Percentiles rank a stretch among this genome's conserved stretches.
These are phyloP conservation scores for Truncatella angustata DNA, from an alignment of 2,329 filamentous ascomycete species.

Conservation along the genomic window DNA sequence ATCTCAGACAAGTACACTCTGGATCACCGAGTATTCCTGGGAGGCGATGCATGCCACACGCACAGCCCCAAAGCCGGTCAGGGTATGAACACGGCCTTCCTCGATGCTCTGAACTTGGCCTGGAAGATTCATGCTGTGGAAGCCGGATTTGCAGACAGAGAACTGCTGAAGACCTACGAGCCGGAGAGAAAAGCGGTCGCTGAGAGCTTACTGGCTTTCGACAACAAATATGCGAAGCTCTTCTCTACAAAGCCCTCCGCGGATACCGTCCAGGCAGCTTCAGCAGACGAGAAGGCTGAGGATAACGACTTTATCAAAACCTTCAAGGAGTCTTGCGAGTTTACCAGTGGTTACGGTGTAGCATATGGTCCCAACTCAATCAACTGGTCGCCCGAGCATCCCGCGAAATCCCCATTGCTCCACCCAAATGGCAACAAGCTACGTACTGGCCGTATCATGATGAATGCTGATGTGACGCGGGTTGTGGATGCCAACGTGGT, in stretches of 20 bases:
- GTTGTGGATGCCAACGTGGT: constrained; percentile 88
- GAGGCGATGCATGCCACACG: constrained; percentile 77
- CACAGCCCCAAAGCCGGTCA: constrained; percentile 77
- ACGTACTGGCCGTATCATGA: constrained; percentile 71
- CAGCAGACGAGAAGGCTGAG: constrained; percentile 39
- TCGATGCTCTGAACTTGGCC: constrained; percentile 83
- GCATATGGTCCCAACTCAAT: constrained; percentile 78
- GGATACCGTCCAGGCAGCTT: constrained; percentile 69
- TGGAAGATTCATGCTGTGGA: constrained; percentile 97
- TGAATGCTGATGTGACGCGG: constrained; percentile 77
- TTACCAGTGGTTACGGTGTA: constrained; percentile 89
- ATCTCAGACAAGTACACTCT: constrained; percentile 67
- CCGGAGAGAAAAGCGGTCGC: constrained; percentile 81
- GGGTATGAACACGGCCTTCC: constrained; percentile 78
- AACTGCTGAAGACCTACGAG: constrained; percentile 81
- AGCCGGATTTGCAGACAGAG: constrained; percentile 72
- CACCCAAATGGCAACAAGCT: constrained; percentile 64
- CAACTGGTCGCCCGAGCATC: constrained; percentile 78
- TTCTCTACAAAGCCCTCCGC: constrained; percentile 79
- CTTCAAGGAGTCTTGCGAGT: constrained; percentile 89
- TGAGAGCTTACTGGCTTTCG: constrained; percentile 80
- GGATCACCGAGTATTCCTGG: constrained; percentile 69
- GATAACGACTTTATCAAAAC: constrained; percentile 84
- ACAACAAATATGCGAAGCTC: constrained; percentile 84
- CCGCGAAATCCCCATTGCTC: constrained; percentile 68